Conservation (phyloP, 73 alveolate species). For the Effrenium voratum region DNA sequence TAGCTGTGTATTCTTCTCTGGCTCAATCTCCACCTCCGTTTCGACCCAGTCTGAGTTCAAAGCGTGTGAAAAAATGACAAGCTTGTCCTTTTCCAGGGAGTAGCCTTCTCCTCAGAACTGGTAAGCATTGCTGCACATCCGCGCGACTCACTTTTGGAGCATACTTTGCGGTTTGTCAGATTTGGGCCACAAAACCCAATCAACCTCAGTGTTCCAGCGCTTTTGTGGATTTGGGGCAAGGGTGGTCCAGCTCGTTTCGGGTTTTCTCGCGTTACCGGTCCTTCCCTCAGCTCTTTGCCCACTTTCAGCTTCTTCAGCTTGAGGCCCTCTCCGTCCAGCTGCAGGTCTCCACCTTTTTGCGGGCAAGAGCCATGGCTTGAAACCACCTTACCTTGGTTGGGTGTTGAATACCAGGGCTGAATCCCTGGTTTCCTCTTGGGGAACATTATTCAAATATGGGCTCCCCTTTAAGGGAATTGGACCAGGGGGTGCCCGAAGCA, state of each 20-base stretch:
- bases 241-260: background rate
- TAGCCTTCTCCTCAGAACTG: slow-evolving; percentile 48
- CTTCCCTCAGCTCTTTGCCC: slow-evolving; percentile 43
- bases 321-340: slow-evolving; percentile 56
- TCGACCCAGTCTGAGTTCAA: background rate
- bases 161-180: too few species aligned
- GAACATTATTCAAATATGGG: too few species aligned
- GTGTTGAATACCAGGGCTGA: background rate
- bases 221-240: background rate
- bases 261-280: too few species aligned
- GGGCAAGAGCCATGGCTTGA: too few species aligned
- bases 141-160: too few species aligned
- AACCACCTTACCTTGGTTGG: too few species aligned
- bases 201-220: too few species aligned
- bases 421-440: background rate
- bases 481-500: too few species aligned
- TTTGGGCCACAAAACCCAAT: too few species aligned
- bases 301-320: slow-evolving; percentile 25
- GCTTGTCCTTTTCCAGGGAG: slow-evolving; percentile 4
- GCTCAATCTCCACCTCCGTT: slow-evolving; percentile 67
- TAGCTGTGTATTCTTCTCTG: slow-evolving; percentile 86
- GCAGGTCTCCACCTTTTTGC: background rate
- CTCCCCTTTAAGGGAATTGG: too few species aligned
- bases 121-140: too few species aligned
- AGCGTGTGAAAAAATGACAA: too few species aligned